Base-by-base conservation (phyloP, 129 eudicot genomes). In the Smallanthus sonchifolius region DNA sequence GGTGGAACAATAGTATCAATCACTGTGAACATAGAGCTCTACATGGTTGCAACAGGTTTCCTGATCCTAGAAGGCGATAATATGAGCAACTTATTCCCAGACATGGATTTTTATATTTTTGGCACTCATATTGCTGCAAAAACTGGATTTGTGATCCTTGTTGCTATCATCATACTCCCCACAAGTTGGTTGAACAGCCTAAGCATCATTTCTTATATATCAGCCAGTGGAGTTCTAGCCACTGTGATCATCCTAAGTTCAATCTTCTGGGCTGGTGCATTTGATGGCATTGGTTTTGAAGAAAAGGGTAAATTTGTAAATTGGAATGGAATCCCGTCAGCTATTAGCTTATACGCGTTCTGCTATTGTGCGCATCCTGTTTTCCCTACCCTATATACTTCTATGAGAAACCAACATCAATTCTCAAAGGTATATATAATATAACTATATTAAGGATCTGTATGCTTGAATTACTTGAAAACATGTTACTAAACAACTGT, bases 331-430 rank as follows among this genome's bases (percentile, higher is more conserved):
- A 76, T 93, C 37, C 92, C 96, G 0, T 84, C 87, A 13, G 90
- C 95, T 67, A 75, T 84, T 43, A 93, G 98, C 89, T 80, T 93
- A 45, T 93, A 90, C 49, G 86, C 97, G 3, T 90, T 93, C 67
- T 93, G 98, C 73, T 93, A 87, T 28, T 87, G 98, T 66, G 96
- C 95, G 60, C 98, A 93, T 81, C 98, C 98, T 0, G 89, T 93
- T 81, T 93, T 93, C 48, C 98, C 98, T 16, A 86, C 95, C 11
- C 70, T 90, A 0, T 93, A 93, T 75, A 84, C 87, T 76, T 93
- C 98, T 34, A 93, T 90, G 98, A 84, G 74, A 77, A 87, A 81
- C 60, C 84, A 60, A 74, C 80, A 75, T 38, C 83, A 89, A 48
- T 92, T 92, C 82, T 81, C 95, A 20, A 77, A 75, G 96, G 97